A percentile compares a stretch with the other conserved stretches of the same genome.
Conservation (phyloP, 1,139 yeast species). For the Taiozyma onychis region DNA sequence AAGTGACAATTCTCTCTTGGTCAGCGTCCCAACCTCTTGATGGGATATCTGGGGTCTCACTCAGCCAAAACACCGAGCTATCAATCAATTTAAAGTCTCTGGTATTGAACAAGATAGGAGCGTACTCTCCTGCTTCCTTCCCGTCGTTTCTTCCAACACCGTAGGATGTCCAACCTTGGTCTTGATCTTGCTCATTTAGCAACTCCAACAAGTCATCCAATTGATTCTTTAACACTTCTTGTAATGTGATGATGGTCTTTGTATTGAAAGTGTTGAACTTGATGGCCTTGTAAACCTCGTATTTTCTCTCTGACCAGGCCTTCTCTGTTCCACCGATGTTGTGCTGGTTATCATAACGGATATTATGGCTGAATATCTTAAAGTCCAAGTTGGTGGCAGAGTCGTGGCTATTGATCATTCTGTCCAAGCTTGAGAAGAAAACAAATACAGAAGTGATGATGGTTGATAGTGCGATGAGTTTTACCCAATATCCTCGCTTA, state of each 20-base stretch:
- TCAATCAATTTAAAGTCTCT: slow-evolving; percentile 34
- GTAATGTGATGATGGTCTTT: slow-evolving; percentile 41
- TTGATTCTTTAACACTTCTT: slow-evolving; percentile 50
- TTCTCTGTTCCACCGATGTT: slow-evolving; percentile 32
- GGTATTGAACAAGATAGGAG: slow-evolving; percentile 37
- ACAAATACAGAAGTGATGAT: background rate
- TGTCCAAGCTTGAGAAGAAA: background rate
- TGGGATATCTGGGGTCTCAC: slow-evolving; percentile 43
- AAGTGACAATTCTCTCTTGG: slow-evolving; percentile 40
- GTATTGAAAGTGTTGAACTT: slow-evolving; percentile 31
- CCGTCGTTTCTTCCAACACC: slow-evolving; percentile 49
- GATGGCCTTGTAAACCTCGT: slow-evolving; percentile 36
- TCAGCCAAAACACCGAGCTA: slow-evolving; percentile 37
- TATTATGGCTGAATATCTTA: slow-evolving; percentile 48
- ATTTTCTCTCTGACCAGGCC: slow-evolving; percentile 39
- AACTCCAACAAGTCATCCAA: slow-evolving; percentile 38
- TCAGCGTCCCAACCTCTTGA: slow-evolving; percentile 56
- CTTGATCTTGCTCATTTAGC: slow-evolving; percentile 20
- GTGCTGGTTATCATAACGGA: slow-evolving; percentile 38
- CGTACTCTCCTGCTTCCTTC: slow-evolving; percentile 36
- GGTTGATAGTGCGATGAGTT: background rate
- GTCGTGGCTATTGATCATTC: background rate
- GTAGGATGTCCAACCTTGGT: slow-evolving; percentile 33
- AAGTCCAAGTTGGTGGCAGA: slow-evolving; percentile 14
- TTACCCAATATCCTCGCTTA: background rate